Evolutionary conservation across 78 protist genomes (phyloP).

Genomic region (Dictyostelium intermedium): DNA sequence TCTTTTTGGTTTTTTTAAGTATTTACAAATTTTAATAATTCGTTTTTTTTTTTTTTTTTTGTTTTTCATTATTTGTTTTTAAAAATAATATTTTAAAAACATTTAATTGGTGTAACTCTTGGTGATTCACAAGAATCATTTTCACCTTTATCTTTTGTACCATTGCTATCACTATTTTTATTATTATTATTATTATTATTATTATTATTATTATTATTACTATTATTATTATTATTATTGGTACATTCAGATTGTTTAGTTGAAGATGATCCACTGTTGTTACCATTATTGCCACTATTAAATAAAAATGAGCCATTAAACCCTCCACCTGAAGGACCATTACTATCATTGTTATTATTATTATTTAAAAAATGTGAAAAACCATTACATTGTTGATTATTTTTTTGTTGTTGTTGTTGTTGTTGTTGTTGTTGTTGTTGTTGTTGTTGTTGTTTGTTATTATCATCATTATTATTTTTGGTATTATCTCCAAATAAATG

Average conservation of each 20-base stretch:
- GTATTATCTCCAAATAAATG: not conserved
- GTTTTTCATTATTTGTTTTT: not conserved
- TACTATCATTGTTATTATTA: not conserved
- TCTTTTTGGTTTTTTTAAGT: too few species aligned
- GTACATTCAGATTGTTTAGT: not conserved
- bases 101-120: not conserved
- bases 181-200: not conserved
- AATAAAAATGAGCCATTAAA: not conserved
- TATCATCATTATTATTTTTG: not conserved
- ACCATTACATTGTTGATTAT: not conserved
- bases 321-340: not conserved
- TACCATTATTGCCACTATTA: not conserved
- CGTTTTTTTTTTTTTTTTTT: too few species aligned
- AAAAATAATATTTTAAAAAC: not conserved
- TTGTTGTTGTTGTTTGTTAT: not conserved
- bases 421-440: not conserved
- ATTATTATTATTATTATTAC: not conserved
- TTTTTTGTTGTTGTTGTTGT: not conserved
- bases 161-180: not conserved
- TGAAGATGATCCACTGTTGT: not conserved
- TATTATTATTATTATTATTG: not conserved
- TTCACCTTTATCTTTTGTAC: not conserved
- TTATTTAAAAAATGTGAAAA: not conserved
- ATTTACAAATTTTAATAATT: not conserved
- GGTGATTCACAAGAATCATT: conserved; percentile 2